Percentiles rank a stretch among this genome's conserved stretches.
Evolutionary conservation across 1,139 yeast genomes (phyloP).

Genomic region (Wickerhamiella pararugosa): DNA sequence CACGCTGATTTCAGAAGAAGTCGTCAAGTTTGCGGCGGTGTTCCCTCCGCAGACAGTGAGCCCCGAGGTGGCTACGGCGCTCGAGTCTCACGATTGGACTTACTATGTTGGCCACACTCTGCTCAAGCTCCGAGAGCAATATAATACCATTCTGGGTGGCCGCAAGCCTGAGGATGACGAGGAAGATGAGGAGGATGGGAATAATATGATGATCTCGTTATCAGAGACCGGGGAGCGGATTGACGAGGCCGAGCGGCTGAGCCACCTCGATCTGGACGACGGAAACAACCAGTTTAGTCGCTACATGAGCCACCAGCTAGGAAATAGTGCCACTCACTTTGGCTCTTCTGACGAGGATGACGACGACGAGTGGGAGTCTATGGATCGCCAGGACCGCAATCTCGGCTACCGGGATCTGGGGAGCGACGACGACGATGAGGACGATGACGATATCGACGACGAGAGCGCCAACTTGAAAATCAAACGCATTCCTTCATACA

Average conservation of each 20-base stretch:
- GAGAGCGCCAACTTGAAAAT: too few species aligned
- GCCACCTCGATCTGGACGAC: conserved; percentile 18
- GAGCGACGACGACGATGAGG: conserved; percentile 12
- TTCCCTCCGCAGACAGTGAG: conserved; percentile 50
- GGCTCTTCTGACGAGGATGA: conserved; percentile 36
- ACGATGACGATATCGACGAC: conserved; percentile 6
- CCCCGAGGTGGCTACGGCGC: conserved; percentile 42
- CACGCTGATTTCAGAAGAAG: conserved; percentile 91
- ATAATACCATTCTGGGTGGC: conserved; percentile 91
- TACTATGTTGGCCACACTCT: conserved; percentile 70
- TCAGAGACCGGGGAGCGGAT: conserved; percentile 16
- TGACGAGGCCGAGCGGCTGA: conserved; percentile 5
- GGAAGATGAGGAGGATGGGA: conserved; percentile 23
- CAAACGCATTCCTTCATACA: neutral
- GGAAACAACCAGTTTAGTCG: conserved; percentile 44
- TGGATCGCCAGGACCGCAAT: conserved; percentile 3
- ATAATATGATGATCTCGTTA: conserved; percentile 22
- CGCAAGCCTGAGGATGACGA: conserved; percentile 41
- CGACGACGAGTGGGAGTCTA: conserved; percentile 23
- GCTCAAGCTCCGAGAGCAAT: conserved; percentile 82
- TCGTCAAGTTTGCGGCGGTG: conserved; percentile 77
- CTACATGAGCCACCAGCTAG: conserved; percentile 70
- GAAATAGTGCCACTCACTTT: conserved; percentile 19
- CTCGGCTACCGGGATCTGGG: conserved; percentile 7
- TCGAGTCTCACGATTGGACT: conserved; percentile 54